Evolutionary conservation across 148 eudicot genomes (phyloP).

Genomic region (Pharnaceum exiguum): DNA sequence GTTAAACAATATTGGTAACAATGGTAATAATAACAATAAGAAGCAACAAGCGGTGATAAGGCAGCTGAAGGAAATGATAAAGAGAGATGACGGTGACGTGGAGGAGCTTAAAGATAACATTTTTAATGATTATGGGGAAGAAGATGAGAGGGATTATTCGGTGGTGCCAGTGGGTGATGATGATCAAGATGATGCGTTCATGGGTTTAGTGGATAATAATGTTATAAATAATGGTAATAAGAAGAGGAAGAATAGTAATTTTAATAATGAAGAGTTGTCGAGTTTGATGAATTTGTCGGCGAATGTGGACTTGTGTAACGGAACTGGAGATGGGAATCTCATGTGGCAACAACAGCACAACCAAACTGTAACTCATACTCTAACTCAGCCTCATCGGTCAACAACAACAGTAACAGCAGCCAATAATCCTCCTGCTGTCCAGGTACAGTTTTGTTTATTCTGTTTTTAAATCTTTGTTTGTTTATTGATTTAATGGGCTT

Average conservation of each 20-base stretch:
- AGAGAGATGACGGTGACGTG: background rate
- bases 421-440: no score
- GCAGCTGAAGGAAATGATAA: conserved; percentile 45
- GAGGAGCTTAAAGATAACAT: no score
- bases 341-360: no score
- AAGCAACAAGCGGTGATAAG: conserved; percentile 36
- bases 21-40: conserved; percentile 6
- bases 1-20: background rate
- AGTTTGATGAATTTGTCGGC: background rate
- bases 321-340: no score
- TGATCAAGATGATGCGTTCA: background rate
- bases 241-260: background rate
- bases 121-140: background rate
- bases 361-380: no score
- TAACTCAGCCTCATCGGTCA: no score
- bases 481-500: no score
- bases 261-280: background rate
- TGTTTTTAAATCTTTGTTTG: no score
- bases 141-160: conserved; percentile 1
- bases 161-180: conserved; percentile 7
- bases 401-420: no score
- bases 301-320: background rate
- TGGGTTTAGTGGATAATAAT: background rate
- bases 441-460: no score
- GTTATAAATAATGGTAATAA: background rate